Evolutionary conservation across 176 grass and related monocot genomes (phyloP), one percentile per base, ranked within the genome.

Genomic region (Zea mays): DNA sequence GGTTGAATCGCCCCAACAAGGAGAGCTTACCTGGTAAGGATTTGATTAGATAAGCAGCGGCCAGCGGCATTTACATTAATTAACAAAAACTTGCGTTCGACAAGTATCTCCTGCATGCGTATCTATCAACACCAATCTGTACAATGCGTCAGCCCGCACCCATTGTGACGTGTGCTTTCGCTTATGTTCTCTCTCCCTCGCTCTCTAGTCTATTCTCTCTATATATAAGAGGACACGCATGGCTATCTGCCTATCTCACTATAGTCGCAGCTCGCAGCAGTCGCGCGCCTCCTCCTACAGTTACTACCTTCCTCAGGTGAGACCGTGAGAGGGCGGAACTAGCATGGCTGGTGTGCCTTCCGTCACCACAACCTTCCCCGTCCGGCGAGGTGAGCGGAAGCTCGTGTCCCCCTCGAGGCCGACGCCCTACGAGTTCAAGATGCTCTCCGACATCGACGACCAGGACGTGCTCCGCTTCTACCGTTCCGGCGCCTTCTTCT

Each of bases 371-470:
- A 45, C 37, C 60, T 85, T 85, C 49, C 5, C 74, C 36, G 76
- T 69, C 13, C 47, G 69, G 40, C 76, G 83, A 5, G 48, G 76
- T 4, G 45, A 57, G 41, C 69, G 69, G 2, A 40, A 44, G 36
- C 83, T 85, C 3, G 76, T 85, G 10, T 13, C 16, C 11, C 83
- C 83, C 7, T 35, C 83, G 5, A 54, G 34, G 49, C 59, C 69
- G 39, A 85, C 76, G 60, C 83, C 76, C 14, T 62, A 74, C 76
- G 83, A 74, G 27, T 67, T 79, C 49, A 85, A 85, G 68, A 17
- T 21, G 8, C 60, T 85, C 12, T 85, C 83, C 5, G 83, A 85
- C 83, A 74, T 85, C 69, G 83, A 85, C 69, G 83, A 80, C 41
- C 83, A 85, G 69, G 69, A 79, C 13, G 27, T 77, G 39, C 79